Conservation (phyloP, 2,329 filamentous ascomycete genomes). For the Fusarium duplospermum region DNA sequence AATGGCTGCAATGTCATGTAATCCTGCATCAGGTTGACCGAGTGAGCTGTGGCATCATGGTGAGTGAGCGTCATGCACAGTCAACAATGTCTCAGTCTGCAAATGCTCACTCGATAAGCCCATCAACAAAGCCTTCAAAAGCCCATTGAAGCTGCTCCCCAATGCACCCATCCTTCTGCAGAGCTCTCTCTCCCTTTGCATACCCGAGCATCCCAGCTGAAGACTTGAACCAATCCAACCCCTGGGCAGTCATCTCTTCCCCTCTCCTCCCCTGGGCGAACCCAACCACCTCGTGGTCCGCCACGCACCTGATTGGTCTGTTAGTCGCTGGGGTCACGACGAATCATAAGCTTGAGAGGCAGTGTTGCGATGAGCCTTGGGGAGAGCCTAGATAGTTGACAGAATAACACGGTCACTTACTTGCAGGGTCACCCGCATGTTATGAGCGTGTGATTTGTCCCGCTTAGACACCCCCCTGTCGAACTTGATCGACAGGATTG, state of each 20-base stretch:
- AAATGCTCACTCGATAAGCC: slow-evolving; percentile 9
- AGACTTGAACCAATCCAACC: slow-evolving; percentile 16
- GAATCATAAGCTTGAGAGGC: slow-evolving; percentile 30
- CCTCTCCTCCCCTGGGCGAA: slow-evolving; percentile 1
- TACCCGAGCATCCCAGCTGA: not conserved
- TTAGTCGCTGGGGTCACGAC: not conserved
- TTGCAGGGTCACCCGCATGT: not conserved
- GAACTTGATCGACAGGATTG: slow-evolving; percentile 29
- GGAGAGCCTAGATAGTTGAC: not conserved
- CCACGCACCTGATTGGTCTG: slow-evolving; percentile 18
- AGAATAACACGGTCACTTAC: slow-evolving; percentile 2
- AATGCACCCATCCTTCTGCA: not conserved
- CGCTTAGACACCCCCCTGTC: not conserved
- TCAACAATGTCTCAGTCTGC: slow-evolving; percentile 12
- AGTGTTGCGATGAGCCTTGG: slow-evolving; percentile 13
- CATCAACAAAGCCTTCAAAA: not conserved
- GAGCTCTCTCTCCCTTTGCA: not conserved
- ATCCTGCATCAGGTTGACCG: not conserved
- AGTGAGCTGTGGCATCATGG: not conserved
- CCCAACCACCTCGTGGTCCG: not conserved
- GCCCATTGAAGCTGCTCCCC: not conserved
- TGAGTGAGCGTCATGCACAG: slow-evolving; percentile 4
- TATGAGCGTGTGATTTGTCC: not conserved
- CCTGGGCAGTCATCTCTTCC: slow-evolving; percentile 12
- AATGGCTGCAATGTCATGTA: not conserved